Conservation (phyloP, 2,329 filamentous ascomycete species). For the Didymella exigua region DNA sequence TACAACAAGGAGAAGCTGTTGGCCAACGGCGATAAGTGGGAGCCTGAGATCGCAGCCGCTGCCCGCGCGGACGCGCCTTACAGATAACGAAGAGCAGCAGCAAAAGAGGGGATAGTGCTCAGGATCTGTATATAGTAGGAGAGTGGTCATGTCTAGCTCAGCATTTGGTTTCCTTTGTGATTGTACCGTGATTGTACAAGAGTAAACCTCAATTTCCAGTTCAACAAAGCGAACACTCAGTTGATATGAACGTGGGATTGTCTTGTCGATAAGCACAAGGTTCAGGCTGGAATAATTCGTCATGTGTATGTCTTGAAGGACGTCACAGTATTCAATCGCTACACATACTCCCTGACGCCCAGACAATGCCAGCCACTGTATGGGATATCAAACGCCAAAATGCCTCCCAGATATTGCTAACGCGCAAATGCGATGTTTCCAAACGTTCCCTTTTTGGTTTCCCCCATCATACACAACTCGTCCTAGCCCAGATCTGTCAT, state of each 20-base stretch:
- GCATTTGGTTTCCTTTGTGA: conserved; percentile 32
- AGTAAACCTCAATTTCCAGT: conserved; percentile 14
- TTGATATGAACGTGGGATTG: neutral
- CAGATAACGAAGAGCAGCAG: conserved; percentile 48
- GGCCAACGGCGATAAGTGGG: conserved; percentile 78
- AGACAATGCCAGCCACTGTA: conserved; percentile 32
- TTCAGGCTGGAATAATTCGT: too few relatives aligned
- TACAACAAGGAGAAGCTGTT: conserved; percentile 98
- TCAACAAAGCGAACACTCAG: neutral
- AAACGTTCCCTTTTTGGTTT: neutral
- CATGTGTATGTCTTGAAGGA: conserved; percentile 13
- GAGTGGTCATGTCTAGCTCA: conserved; percentile 24
- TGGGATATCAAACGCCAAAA: conserved; percentile 41
- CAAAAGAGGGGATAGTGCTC: conserved; percentile 5
- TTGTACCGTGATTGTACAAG: conserved; percentile 24
- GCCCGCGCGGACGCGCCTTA: conserved; percentile 92
- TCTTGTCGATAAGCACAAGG: too few relatives aligned
- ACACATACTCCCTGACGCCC: conserved; percentile 32
- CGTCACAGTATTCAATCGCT: conserved; percentile 32
- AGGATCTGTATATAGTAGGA: conserved; percentile 43
- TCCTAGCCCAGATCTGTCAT: neutral
- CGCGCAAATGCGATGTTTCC: conserved; percentile 8
- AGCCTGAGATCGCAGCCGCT: conserved; percentile 90
- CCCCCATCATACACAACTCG: neutral
- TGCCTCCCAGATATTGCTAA: conserved; percentile 27